phyloP scores from a whole-genome alignment of 768 basidiomycete species.

The Calocybe gangraenosa region DNA sequence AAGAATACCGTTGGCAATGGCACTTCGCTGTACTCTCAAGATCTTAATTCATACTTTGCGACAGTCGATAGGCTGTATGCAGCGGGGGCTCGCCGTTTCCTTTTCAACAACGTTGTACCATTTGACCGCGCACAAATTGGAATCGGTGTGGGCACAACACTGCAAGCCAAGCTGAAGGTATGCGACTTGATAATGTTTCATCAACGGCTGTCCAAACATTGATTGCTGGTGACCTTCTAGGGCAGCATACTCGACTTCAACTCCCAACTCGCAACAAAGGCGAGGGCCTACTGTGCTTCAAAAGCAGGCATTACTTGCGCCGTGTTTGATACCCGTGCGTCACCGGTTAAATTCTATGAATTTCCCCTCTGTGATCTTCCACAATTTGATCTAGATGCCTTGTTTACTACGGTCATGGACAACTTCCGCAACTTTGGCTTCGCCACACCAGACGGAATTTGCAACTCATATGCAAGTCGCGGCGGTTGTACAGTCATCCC shows the following conservation, averaged over 20 bases:
- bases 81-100: constrained; percentile 19
- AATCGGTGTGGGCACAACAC: constrained; percentile 10
- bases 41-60: constrained; percentile 17
- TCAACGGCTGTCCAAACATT: neutral
- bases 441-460: constrained; percentile 14
- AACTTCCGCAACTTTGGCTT: constrained; percentile 16
- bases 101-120: constrained; percentile 20
- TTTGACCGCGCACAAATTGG: constrained; percentile 20
- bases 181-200: neutral
- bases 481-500: constrained; percentile 12
- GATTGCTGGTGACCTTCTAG: constrained; percentile 1
- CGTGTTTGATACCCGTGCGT: constrained; percentile 19
- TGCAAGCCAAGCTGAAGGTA: constrained; percentile 19
- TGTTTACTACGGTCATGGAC: constrained; percentile 19
- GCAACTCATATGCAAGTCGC: constrained; percentile 15
- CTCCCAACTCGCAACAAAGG: constrained; percentile 14
- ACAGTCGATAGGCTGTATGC: constrained; percentile 17
- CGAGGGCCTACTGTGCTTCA: constrained; percentile 13
- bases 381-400: constrained; percentile 4
- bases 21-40: constrained; percentile 14
- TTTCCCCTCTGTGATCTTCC: neutral
- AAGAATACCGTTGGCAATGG: constrained; percentile 16
- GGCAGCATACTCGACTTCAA: constrained; percentile 19
- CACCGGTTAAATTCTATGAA: too few species aligned
- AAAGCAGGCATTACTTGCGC: constrained; percentile 16